Evolutionary conservation across 257 asterid species (phyloP).

Genomic region (Coffea eugenioides): DNA sequence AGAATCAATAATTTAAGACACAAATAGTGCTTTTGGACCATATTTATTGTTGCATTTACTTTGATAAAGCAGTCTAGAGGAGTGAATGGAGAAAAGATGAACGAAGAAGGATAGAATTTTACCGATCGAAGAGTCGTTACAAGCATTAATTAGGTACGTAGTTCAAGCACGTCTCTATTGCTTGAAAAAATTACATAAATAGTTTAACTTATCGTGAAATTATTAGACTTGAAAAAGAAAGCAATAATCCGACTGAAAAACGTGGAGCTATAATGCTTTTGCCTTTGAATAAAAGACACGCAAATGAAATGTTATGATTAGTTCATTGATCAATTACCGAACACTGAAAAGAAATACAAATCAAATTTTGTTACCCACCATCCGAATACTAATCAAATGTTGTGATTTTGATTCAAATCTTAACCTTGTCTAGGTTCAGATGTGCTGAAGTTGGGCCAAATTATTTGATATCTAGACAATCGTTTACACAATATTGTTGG

Average conservation of each 20-base stretch:
- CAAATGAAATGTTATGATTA: not conserved
- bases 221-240: conserved; percentile 4
- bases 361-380: not conserved
- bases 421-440: conserved; percentile 16
- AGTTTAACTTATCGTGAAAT: no score
- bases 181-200: not conserved
- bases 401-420: not conserved
- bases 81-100: not conserved
- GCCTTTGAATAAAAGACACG: not conserved
- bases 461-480: not conserved
- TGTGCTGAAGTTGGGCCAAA: not conserved
- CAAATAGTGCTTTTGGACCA: not conserved
- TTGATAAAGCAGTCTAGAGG: not conserved
- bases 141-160: not conserved
- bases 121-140: not conserved
- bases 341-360: not conserved
- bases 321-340: not conserved
- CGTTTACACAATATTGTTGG: not conserved
- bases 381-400: no score
- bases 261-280: not conserved
- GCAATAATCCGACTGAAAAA: not conserved
- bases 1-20: no score
- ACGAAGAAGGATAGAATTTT: not conserved
- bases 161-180: not conserved
- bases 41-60: not conserved